A percentile compares a stretch with the other conserved stretches of the same genome.
phyloP scores from a whole-genome alignment of 1,284 basidiomycete species.

The Xerocomus tenax region DNA sequence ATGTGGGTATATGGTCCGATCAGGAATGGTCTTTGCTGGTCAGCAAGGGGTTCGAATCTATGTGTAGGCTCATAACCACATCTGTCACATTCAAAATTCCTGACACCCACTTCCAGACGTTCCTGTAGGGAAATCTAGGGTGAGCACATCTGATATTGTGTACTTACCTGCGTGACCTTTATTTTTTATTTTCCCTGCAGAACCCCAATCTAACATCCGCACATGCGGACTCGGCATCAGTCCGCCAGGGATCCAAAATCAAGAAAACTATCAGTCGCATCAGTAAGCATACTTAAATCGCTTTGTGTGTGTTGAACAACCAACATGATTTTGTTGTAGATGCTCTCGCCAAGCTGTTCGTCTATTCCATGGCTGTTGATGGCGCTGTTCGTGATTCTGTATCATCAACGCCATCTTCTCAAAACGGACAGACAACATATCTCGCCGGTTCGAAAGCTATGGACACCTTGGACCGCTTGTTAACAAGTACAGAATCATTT shows the following conservation, averaged over 20 bases:
- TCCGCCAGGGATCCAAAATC: slow-evolving; percentile 63
- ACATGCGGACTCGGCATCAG: slow-evolving; percentile 60
- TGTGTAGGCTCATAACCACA: slow-evolving; percentile 51
- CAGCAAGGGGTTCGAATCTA: slow-evolving; percentile 78
- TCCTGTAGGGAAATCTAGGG: slow-evolving; percentile 61
- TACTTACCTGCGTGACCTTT: neutral
- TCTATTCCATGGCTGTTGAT: slow-evolving; percentile 89
- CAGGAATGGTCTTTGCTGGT: slow-evolving; percentile 81
- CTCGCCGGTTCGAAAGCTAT: slow-evolving; percentile 85
- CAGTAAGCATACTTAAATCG: slow-evolving; percentile 37
- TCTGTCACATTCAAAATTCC: slow-evolving; percentile 32
- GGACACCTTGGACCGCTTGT: slow-evolving; percentile 79
- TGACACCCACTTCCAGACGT: slow-evolving; percentile 53
- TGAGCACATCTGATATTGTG: slow-evolving; percentile 25
- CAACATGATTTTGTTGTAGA: slow-evolving; percentile 35
- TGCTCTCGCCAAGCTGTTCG: slow-evolving; percentile 78
- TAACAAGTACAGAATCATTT: slow-evolving; percentile 89
- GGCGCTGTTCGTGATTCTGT: slow-evolving; percentile 42
- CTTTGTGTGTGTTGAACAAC: neutral
- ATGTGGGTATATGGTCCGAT: slow-evolving; percentile 84
- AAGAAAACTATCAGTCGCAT: slow-evolving; percentile 70
- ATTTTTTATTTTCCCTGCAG: slow-evolving; percentile 31
- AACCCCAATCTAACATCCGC: slow-evolving; percentile 53
- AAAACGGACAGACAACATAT: slow-evolving; percentile 49
- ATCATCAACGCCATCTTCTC: slow-evolving; percentile 56